A percentile compares a stretch with the other conserved stretches of the same genome.
phyloP scores from a whole-genome alignment of 805 yeast genomes.

The Naumovozyma castellii region DNA sequence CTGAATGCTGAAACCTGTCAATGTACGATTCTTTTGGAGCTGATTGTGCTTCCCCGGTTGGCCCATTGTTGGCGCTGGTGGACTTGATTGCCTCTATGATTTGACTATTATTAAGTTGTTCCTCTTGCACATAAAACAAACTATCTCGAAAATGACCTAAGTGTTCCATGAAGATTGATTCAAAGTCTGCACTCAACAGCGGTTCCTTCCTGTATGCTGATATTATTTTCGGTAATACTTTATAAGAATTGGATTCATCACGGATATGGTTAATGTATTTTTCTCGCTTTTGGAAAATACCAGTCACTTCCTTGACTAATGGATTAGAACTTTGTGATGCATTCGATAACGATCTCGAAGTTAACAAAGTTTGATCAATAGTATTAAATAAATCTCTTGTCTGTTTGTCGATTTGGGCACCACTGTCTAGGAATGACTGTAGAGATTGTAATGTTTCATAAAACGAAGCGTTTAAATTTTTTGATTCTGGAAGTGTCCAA shows the following conservation, averaged over 20 bases:
- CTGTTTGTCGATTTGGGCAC: conserved; percentile 50
- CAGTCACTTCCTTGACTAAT: conserved; percentile 27
- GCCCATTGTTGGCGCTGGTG: not conserved
- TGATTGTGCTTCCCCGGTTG: conserved; percentile 7
- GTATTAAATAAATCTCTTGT: conserved; percentile 39
- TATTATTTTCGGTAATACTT: conserved; percentile 45
- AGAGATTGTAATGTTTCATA: conserved; percentile 37
- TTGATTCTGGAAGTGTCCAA: conserved; percentile 47
- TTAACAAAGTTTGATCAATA: conserved; percentile 38
- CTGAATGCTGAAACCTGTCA: conserved; percentile 19
- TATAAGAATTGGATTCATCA: conserved; percentile 37
- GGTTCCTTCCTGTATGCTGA: conserved; percentile 35
- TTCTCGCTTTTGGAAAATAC: conserved; percentile 28
- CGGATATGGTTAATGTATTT: conserved; percentile 33
- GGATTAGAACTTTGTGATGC: conserved; percentile 26
- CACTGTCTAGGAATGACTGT: conserved; percentile 43
- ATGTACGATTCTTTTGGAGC: conserved; percentile 18
- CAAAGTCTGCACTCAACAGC: conserved; percentile 28
- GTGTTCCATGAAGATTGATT: conserved; percentile 35
- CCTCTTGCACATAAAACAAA: conserved; percentile 36
- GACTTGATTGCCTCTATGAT: not conserved
- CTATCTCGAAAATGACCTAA: conserved; percentile 42
- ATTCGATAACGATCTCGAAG: conserved; percentile 29
- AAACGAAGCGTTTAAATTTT: conserved; percentile 33
- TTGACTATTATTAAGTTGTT: conserved; percentile 31